Conservation (phyloP, 805 yeast genomes). For the Blastobotrys americana region DNA sequence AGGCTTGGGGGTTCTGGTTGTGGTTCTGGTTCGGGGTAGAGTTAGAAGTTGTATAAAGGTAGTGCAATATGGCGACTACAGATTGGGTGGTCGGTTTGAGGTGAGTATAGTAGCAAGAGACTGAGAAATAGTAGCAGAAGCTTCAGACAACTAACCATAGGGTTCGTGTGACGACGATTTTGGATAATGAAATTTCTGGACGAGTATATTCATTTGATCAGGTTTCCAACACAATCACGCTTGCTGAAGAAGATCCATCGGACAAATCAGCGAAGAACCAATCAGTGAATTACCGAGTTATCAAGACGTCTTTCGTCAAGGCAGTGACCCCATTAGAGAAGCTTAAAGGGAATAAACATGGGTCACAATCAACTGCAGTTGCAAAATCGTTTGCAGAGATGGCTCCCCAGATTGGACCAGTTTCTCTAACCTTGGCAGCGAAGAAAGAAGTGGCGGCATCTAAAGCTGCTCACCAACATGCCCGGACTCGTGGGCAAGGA, state of each 20-base stretch:
- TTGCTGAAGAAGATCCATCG: constrained; percentile 26
- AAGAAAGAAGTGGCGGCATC: constrained; percentile 24
- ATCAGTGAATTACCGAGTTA: constrained; percentile 38
- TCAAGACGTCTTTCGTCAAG: constrained; percentile 54
- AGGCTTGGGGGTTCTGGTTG: too few species aligned
- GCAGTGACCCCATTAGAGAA: constrained; percentile 41
- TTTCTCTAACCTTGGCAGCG: constrained; percentile 27
- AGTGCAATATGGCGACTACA: background rate
- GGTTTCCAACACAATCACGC: constrained; percentile 37
- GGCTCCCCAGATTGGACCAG: constrained; percentile 31
- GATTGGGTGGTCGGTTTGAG: constrained; percentile 14
- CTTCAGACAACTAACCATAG: constrained; percentile 24
- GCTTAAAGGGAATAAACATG: constrained; percentile 23
- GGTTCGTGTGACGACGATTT: constrained; percentile 53
- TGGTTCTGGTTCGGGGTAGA: too few species aligned
- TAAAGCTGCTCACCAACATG: constrained; percentile 22
- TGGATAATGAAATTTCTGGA: constrained; percentile 55
- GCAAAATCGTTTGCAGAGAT: constrained; percentile 29
- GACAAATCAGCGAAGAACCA: constrained; percentile 18
- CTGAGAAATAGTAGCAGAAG: background rate
- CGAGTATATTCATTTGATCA: constrained; percentile 55
- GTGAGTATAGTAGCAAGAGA: constrained; percentile 3
- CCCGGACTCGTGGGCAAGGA: constrained; percentile 29
- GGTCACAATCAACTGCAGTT: constrained; percentile 1
- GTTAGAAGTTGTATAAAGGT: too few species aligned